These are phyloP conservation scores for Lotus japonicus DNA, from an alignment of 306 rosid genomes.

Conservation along the genomic window DNA sequence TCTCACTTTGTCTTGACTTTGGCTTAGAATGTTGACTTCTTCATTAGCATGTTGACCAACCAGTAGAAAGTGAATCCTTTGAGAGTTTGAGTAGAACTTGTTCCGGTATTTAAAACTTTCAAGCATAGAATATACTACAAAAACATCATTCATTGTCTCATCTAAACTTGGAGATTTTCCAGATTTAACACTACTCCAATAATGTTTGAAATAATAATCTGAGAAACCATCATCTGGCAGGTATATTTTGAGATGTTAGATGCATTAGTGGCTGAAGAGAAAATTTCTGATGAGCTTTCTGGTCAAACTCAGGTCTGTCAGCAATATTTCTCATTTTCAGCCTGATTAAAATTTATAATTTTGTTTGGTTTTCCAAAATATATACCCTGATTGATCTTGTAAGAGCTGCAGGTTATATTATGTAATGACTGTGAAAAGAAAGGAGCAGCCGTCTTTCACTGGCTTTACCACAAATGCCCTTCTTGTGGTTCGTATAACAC, in stretches of 20 bases:
- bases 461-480: conserved; percentile 83
- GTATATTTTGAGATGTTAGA: conserved; percentile 79
- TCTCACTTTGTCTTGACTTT: too few species aligned
- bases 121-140: too few species aligned
- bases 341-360: not conserved
- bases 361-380: not conserved
- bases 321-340: not conserved
- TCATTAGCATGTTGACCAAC: too few species aligned
- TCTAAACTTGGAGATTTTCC: too few species aligned
- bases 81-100: too few species aligned
- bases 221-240: conserved; percentile 35
- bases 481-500: conserved; percentile 83
- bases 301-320: conserved; percentile 67
- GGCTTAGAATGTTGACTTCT: too few species aligned
- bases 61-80: too few species aligned
- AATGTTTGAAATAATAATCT: conserved; percentile 1
- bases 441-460: conserved; percentile 75
- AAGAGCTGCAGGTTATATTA: conserved; percentile 61
- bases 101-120: too few species aligned
- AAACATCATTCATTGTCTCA: too few species aligned
- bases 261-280: conserved; percentile 72
- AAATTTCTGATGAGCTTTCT: conserved; percentile 49
- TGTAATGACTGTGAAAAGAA: conserved; percentile 93
- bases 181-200: not conserved
- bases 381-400: conserved; percentile 10